A percentile compares a stretch with the other conserved stretches of the same genome.
Conservation (phyloP, 345 rosid species). For the Noccaea caerulescens region DNA sequence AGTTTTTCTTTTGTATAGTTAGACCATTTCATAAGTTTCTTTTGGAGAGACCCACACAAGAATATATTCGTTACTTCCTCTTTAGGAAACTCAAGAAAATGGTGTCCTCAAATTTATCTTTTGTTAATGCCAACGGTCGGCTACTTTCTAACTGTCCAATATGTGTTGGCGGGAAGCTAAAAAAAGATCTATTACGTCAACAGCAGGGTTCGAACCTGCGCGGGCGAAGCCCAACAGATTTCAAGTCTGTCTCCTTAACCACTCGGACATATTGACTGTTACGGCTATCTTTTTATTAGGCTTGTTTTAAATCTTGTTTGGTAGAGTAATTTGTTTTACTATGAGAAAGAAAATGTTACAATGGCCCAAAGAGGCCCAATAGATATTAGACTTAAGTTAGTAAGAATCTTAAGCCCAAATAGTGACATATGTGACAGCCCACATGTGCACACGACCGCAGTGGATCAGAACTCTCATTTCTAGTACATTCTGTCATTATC, state of each 20-base stretch:
- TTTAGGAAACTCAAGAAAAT: constrained; percentile 14
- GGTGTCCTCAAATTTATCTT: not conserved
- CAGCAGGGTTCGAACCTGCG: constrained; percentile 93
- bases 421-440: too few relatives aligned
- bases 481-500: constrained; percentile 27
- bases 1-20: not conserved
- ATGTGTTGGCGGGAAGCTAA: constrained; percentile 27
- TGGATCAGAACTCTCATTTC: not conserved
- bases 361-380: too few relatives aligned
- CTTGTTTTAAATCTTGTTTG: too few relatives aligned
- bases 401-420: too few relatives aligned
- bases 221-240: constrained; percentile 86
- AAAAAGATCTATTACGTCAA: constrained; percentile 47
- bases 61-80: constrained; percentile 39
- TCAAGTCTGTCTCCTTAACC: constrained; percentile 99
- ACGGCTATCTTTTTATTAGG: too few relatives aligned
- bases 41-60: constrained; percentile 12
- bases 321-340: too few relatives aligned
- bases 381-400: too few relatives aligned
- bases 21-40: constrained; percentile 17
- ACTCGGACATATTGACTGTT: constrained; percentile 87
- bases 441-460: constrained; percentile 28
- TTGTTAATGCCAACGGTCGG: constrained; percentile 16
- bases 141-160: constrained; percentile 16
- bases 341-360: too few relatives aligned